phyloP scores from a whole-genome alignment of 169 alveolate genomes.

The Perkinsus marinus region DNA sequence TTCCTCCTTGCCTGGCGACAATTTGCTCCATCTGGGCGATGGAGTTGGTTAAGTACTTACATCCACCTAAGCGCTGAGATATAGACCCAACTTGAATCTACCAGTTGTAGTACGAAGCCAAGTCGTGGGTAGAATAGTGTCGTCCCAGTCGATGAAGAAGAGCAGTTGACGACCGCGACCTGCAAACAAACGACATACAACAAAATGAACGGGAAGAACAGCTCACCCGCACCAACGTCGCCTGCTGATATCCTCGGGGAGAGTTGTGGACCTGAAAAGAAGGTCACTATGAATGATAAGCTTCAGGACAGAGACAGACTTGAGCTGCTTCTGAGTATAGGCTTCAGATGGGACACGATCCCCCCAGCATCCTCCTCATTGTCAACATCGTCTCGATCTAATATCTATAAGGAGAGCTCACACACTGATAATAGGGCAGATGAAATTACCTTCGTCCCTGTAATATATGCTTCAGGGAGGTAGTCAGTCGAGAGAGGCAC shows the following conservation, averaged over 20 bases:
- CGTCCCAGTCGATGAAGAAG: background rate
- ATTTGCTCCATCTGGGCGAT: background rate
- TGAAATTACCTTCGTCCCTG: background rate
- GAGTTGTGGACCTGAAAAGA: background rate
- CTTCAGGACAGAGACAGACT: background rate
- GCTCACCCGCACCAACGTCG: background rate
- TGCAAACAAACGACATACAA: background rate
- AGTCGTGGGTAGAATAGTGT: background rate
- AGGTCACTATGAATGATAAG: no score
- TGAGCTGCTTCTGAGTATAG: background rate
- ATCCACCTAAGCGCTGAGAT: background rate
- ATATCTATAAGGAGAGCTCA: background rate
- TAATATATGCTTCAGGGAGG: background rate
- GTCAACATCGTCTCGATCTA: background rate
- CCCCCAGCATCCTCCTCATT: background rate
- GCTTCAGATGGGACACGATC: background rate
- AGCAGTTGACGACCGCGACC: background rate
- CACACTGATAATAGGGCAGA: no score
- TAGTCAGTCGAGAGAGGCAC: background rate
- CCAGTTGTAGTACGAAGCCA: background rate
- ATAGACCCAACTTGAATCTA: background rate
- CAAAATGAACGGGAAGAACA: no score
- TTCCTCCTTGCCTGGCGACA: background rate
- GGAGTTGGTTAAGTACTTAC: background rate
- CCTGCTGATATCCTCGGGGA: background rate